Percentiles rank a stretch among this genome's conserved stretches.
Conservation (phyloP, 352 stramenopile genomes). For the Nothophytophthora sp. region DNA sequence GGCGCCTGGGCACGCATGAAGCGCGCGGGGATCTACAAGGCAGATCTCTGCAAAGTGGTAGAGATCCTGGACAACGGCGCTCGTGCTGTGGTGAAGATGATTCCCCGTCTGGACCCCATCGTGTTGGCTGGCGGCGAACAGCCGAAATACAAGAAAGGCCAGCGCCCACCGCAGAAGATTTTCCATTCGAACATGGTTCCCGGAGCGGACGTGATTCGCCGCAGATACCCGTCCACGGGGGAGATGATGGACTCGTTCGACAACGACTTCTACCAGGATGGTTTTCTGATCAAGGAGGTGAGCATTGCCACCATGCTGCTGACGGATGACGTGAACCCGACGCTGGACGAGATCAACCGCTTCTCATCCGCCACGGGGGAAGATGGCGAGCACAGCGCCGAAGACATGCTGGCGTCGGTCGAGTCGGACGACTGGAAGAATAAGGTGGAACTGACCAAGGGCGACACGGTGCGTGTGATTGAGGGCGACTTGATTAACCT, state of each 20-base stretch:
- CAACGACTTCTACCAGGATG: conserved; percentile 89
- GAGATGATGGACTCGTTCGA: conserved; percentile 91
- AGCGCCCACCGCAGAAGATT: conserved; percentile 85
- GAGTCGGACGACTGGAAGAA: conserved; percentile 90
- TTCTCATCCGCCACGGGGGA: conserved; percentile 67
- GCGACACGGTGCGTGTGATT: conserved; percentile 87
- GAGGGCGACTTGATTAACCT: conserved; percentile 88
- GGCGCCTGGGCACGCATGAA: conserved; percentile 87
- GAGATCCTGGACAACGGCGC: conserved; percentile 87
- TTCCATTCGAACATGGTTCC: conserved; percentile 77
- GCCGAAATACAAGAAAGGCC: conserved; percentile 89
- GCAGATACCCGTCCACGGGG: conserved; percentile 66
- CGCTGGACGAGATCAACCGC: conserved; percentile 88
- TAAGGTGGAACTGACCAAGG: conserved; percentile 89
- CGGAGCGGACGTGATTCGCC: conserved; percentile 58
- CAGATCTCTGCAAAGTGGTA: conserved; percentile 86
- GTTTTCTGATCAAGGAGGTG: conserved; percentile 87
- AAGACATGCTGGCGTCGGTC: conserved; percentile 70
- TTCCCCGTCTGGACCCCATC: conserved; percentile 78
- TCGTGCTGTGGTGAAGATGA: conserved; percentile 84
- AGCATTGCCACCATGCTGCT: conserved; percentile 88
- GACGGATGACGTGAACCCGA: conserved; percentile 86
- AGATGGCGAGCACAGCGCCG: conserved; percentile 65
- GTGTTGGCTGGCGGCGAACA: conserved; percentile 74
- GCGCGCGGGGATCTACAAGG: conserved; percentile 86